Evolutionary conservation across 1,284 basidiomycete genomes (phyloP).

Genomic region (Thelephora terrestris): DNA sequence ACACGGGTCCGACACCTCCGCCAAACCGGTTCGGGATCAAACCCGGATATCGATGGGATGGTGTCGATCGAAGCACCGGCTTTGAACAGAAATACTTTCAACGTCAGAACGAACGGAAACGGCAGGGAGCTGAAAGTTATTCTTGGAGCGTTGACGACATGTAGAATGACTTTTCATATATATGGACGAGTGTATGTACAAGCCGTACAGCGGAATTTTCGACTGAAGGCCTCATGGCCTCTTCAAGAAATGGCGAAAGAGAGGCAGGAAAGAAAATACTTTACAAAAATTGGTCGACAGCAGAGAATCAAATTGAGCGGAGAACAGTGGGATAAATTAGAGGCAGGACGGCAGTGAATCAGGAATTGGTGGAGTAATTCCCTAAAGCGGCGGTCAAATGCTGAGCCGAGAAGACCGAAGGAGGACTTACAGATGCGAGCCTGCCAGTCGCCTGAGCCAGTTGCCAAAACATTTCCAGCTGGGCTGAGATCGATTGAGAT

Average conservation of each 20-base stretch:
- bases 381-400: not conserved
- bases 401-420: too few species aligned
- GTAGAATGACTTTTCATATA: slow-evolving; percentile 31
- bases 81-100: slow-evolving; percentile 93
- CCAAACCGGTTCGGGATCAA: slow-evolving; percentile 94
- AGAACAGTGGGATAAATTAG: not conserved
- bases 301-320: not conserved
- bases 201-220: not conserved
- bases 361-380: slow-evolving; percentile 2
- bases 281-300: too few species aligned
- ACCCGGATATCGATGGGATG: slow-evolving; percentile 96
- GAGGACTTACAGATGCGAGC: slow-evolving; percentile 59
- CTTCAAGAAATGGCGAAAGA: not conserved
- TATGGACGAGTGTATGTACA: not conserved
- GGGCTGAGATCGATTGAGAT: slow-evolving; percentile 79
- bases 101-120: slow-evolving; percentile 62
- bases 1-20: slow-evolving; percentile 78
- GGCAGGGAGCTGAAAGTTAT: slow-evolving; percentile 63
- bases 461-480: slow-evolving; percentile 63
- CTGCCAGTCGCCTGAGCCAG: slow-evolving; percentile 77
- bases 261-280: not conserved
- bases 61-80: slow-evolving; percentile 87
- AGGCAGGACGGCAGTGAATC: not conserved
- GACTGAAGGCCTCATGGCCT: not conserved
- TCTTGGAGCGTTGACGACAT: slow-evolving; percentile 87